Percentiles rank a stretch among this genome's conserved stretches.
Conservation (phyloP, 2,329 filamentous ascomycete genomes). For the Phialophora verrucosa region DNA sequence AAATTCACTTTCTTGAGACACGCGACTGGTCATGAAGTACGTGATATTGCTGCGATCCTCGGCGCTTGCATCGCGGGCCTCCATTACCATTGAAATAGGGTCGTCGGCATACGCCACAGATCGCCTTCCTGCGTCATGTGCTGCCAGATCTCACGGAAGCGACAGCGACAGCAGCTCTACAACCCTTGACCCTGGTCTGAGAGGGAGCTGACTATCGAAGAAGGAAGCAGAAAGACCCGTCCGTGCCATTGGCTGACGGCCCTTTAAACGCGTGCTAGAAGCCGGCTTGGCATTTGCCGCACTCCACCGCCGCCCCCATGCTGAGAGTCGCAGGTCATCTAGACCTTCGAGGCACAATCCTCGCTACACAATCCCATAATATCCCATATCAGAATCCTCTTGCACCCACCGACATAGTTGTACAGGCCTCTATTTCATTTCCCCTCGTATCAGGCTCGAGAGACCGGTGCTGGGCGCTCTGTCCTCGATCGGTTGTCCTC, state of each 20-base stretch:
- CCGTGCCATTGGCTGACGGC: background rate
- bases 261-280: slow-evolving; percentile 2
- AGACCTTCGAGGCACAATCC: slow-evolving; percentile 15
- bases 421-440: slow-evolving; percentile 4
- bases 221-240: background rate
- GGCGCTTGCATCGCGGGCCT: background rate
- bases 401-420: slow-evolving; percentile 7
- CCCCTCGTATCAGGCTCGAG: background rate
- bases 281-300: slow-evolving; percentile 2
- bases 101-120: background rate
- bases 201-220: background rate
- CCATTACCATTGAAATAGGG: background rate
- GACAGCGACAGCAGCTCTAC: background rate
- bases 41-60: slow-evolving; percentile 1
- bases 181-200: background rate
- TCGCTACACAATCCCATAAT: slow-evolving; percentile 24
- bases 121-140: slow-evolving; percentile 2
- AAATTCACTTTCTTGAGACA: background rate
- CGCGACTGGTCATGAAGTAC: slow-evolving; percentile 6
- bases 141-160: slow-evolving; percentile 6
- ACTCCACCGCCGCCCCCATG: background rate
- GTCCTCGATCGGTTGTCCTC: background rate
- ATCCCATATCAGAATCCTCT: slow-evolving; percentile 9
- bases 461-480: background rate
- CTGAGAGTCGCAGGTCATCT: background rate